A percentile compares a stretch with the other conserved stretches of the same genome.
phyloP scores from a whole-genome alignment of 768 basidiomycete genomes.

The Phlebiopsis gigantea region DNA sequence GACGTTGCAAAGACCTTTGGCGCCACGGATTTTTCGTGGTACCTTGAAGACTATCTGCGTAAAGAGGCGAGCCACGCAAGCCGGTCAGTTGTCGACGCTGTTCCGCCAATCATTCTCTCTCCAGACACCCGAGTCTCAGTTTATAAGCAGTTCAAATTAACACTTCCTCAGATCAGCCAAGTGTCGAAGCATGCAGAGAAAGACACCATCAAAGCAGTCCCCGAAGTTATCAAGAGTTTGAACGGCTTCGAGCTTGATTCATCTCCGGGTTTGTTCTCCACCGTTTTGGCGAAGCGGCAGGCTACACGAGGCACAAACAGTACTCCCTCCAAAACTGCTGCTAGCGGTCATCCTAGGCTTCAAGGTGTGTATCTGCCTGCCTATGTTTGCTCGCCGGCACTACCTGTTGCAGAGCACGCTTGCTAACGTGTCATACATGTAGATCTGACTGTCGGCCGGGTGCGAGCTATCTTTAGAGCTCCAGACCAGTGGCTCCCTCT shows the following conservation, averaged over 20 bases:
- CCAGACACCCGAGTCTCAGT: background rate
- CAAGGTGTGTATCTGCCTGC: background rate
- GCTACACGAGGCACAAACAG: no score
- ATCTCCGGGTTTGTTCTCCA: background rate
- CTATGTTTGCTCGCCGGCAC: background rate
- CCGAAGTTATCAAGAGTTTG: background rate
- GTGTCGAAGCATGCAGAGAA: background rate
- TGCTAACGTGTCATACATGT: no score
- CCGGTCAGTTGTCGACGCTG: background rate
- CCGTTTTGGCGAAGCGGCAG: slow-evolving; percentile 4
- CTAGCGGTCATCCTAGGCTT: background rate
- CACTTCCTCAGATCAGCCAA: slow-evolving; percentile 5
- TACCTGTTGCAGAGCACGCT: no score
- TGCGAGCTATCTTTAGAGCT: background rate
- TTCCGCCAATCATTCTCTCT: background rate
- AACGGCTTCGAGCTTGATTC: background rate
- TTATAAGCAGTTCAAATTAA: slow-evolving; percentile 9
- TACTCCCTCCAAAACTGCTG: no score
- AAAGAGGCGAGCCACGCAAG: background rate
- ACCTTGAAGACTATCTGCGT: background rate
- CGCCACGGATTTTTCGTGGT: background rate
- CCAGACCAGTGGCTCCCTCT: background rate
- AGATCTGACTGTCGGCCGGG: slow-evolving; percentile 1
- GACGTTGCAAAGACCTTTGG: background rate
- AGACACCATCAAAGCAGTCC: slow-evolving; percentile 3